A percentile compares a stretch with the other conserved stretches of the same genome.
Conservation (phyloP, 192 early-diverging fungal genomes). For the Glomus cerebriforme region DNA sequence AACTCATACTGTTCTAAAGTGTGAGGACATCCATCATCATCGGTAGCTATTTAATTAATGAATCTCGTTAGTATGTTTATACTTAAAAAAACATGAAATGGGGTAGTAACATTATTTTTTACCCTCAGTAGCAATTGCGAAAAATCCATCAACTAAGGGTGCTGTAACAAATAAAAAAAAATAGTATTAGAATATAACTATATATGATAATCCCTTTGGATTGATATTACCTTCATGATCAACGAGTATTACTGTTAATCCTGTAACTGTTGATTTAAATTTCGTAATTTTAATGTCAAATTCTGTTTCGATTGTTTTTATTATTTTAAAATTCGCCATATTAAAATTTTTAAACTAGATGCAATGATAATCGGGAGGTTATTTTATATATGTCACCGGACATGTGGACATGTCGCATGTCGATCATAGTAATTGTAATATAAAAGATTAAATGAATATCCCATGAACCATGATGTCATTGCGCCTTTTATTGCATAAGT, state of each 20-base stretch:
- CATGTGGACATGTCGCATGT: too few relatives aligned
- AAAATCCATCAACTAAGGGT: slow-evolving; percentile 60
- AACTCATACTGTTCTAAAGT: slow-evolving; percentile 59
- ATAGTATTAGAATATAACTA: not conserved
- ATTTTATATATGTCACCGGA: too few relatives aligned
- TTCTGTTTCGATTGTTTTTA: slow-evolving; percentile 47
- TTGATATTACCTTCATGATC: slow-evolving; percentile 51
- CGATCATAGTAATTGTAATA: too few relatives aligned
- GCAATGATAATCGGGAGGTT: too few relatives aligned
- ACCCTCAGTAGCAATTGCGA: slow-evolving; percentile 61
- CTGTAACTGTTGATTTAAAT: slow-evolving; percentile 50
- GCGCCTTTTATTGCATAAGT: not conserved
- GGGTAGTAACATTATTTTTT: not conserved
- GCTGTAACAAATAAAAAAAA: slow-evolving; percentile 36
- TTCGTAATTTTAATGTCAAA: slow-evolving; percentile 55
- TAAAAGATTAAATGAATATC: too few relatives aligned
- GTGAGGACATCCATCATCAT: slow-evolving; percentile 63
- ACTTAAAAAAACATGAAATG: not conserved
- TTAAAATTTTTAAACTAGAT: too few relatives aligned
- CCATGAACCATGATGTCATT: slow-evolving; percentile 6
- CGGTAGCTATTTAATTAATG: slow-evolving; percentile 43
- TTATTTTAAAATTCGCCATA: slow-evolving; percentile 42
- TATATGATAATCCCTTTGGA: not conserved
- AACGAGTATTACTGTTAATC: slow-evolving; percentile 54
- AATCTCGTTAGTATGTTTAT: not conserved